Base-by-base conservation (phyloP, 1,284 basidiomycete genomes). In the Ustilago nuda region DNA sequence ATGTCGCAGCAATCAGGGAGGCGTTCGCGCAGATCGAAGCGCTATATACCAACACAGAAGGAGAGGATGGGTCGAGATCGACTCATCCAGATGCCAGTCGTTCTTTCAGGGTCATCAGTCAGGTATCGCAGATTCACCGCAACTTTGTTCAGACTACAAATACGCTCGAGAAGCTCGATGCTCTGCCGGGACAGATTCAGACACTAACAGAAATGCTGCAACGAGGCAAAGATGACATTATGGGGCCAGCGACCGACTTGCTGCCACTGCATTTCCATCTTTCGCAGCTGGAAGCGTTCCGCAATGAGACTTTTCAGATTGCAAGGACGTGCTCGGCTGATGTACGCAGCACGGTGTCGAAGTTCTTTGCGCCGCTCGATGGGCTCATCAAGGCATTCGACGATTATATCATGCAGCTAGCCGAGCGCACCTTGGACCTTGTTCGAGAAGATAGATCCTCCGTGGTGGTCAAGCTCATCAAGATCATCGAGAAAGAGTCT, bases 81-180 rank as follows among this genome's bases (percentile, higher is more conserved):
- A 56, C 60, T 33, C 66, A 73, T 48, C 43, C 71, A 6, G 65
- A 71, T n/a, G 80, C 76, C 46, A 72, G 68, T 33, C 60, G 66
- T 8, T 79, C 79, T 35, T 84, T 84, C 61, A 59, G 76, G 11
- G 61, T 79, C 54, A 84, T 84, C 67, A 80, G 78, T 61, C 76
- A 85, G 92, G 94, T 98, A 6, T 98, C 96, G 19, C 92, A 93
- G 88, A 93, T 98, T 1, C 96, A 99, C 85, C 90, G 95, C 13
- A 95, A 97, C 84, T 95, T 99, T 83, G 91, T 94, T 66, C 93
- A 94, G 76, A 98, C 95, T 3, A 93, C 95, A 82, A 94, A 95
- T 78, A 97, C 97, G 91, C 93, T 98, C 62, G 91, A 92, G 73
- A 95, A 96, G 84, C 89, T 99, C 37, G 89, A 94, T 39, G 92